Conservation (phyloP, 768 basidiomycete species). For the Mycena galopus region DNA sequence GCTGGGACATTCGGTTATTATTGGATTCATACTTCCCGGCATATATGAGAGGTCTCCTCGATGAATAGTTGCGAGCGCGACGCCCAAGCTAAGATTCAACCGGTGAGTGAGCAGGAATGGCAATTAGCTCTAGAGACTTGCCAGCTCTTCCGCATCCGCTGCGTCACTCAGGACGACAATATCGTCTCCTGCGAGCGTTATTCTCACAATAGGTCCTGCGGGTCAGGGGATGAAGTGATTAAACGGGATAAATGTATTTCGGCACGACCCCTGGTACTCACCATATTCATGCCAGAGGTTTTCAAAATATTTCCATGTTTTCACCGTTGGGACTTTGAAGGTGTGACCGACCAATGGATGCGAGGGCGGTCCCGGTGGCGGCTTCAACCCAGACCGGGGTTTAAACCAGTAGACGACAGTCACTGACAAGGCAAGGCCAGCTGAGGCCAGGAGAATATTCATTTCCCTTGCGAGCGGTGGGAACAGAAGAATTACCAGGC, state of each 20-base stretch:
- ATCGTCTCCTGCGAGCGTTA: constrained; percentile 11
- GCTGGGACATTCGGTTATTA: neutral
- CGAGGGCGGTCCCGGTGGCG: neutral
- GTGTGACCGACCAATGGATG: constrained; percentile 13
- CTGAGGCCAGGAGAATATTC: no score
- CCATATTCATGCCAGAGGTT: neutral
- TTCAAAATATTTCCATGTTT: constrained; percentile 19
- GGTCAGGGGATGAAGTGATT: neutral
- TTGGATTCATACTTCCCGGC: constrained; percentile 9
- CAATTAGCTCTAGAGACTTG: no score
- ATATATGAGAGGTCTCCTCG: constrained; percentile 8
- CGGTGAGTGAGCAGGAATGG: neutral
- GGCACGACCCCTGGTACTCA: no score
- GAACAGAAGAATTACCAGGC: no score
- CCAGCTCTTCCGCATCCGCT: constrained; percentile 11
- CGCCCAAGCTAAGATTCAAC: constrained; percentile 1
- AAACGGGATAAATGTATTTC: no score
- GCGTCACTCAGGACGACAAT: constrained; percentile 7
- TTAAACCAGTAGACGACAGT: no score
- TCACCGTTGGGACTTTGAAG: neutral
- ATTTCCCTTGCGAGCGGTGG: no score
- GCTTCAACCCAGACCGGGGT: no score
- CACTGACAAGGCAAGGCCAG: no score
- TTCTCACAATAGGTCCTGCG: neutral
- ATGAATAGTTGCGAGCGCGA: constrained; percentile 8